Evolutionary conservation across 345 rosid genomes (phyloP).

Genomic region (Arabidopsis thaliana): TAIR10.1 NC_003070.9:28909001-28909500

Average conservation of each 20-base stretch:
- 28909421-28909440: slow-evolving; percentile 92
- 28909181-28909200: slow-evolving; percentile 97
- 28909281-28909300: slow-evolving; percentile 89
- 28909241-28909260: slow-evolving; percentile 82
- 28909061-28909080: slow-evolving; percentile 91
- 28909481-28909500: slow-evolving; percentile 98
- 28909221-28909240: slow-evolving; percentile 91
- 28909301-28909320: slow-evolving; percentile 91
- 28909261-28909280: slow-evolving; percentile 94
- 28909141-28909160: slow-evolving; percentile 87
- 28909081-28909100: slow-evolving; percentile 99
- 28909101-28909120: slow-evolving; percentile 93
- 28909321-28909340: slow-evolving; percentile 95
- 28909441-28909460: slow-evolving; percentile 75
- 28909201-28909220: slow-evolving; percentile 86
- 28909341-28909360: slow-evolving; percentile 84
- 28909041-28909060: slow-evolving; percentile 88
- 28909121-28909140: slow-evolving; percentile 69
- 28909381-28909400: slow-evolving; percentile 75
- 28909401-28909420: slow-evolving; percentile 87
- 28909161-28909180: slow-evolving; percentile 99
- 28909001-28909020: slow-evolving; percentile 73
- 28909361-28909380: slow-evolving; percentile 77
- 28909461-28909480: slow-evolving; percentile 99
- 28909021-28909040: slow-evolving; percentile 86